Evolutionary conservation across 495 filamentous ascomycete genomes (phyloP).

Genomic region (Rostrohypoxylon terebratum): DNA sequence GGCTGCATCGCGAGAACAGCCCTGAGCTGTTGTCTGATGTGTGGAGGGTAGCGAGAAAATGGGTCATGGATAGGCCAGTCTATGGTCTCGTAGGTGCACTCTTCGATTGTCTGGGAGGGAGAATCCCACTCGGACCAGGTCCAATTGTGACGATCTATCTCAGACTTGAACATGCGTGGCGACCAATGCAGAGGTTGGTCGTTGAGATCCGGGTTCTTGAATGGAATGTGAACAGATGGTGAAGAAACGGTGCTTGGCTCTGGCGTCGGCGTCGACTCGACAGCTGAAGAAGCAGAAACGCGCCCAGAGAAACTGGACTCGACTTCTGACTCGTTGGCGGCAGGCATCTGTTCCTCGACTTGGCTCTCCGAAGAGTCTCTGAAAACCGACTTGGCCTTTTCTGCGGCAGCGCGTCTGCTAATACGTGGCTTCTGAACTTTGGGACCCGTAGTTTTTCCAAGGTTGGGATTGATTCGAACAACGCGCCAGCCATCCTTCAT

Average conservation of each 20-base stretch:
- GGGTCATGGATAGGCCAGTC: slow-evolving; percentile 18
- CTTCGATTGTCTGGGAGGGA: slow-evolving; percentile 35
- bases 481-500: slow-evolving; percentile 37
- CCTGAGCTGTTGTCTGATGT: slow-evolving; percentile 8
- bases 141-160: slow-evolving; percentile 39
- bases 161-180: slow-evolving; percentile 39
- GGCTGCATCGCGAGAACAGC: slow-evolving; percentile 23
- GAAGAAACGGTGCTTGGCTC: neutral
- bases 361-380: neutral
- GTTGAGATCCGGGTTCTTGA: slow-evolving; percentile 33
- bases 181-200: slow-evolving; percentile 36
- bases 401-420: neutral
- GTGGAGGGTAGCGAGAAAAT: slow-evolving; percentile 9
- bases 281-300: slow-evolving; percentile 1
- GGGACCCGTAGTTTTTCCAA: neutral
- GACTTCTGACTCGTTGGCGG: neutral
- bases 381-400: neutral
- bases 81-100: slow-evolving; percentile 31
- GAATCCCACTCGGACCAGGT: slow-evolving; percentile 43
- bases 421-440: neutral
- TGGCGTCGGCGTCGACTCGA: slow-evolving; percentile 22
- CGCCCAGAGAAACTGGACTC: neutral
- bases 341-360: neutral
- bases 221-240: slow-evolving; percentile 22
- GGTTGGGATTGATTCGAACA: slow-evolving; percentile 17